Evolutionary conservation across 345 rosid species (phyloP), one percentile per base, ranked within the genome.

Genomic region (Raphanus sativus): DNA sequence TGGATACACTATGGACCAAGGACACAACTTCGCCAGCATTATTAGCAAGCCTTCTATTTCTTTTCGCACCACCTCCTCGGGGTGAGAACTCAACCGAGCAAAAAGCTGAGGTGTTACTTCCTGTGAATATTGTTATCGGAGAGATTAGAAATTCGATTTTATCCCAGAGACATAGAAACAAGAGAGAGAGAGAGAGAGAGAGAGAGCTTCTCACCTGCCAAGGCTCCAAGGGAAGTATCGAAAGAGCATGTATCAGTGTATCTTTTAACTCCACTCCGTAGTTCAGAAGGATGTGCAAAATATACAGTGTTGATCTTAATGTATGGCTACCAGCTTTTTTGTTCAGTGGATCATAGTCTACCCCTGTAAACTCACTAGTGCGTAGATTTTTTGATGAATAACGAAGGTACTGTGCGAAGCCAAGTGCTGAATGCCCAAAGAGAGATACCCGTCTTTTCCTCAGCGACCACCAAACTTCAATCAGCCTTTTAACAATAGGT

Each of bases 11-110:
- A 93, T 84, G 69, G 95, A 91, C 90, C 92, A 91, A 58, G 98
- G 98, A 67, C 90, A 93, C 74, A 70, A 86, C 81, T 89, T 91
- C 62, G 97, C 95, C 82, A 93, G 77, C 92, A 85, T 83, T 81
- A 91, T 83, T 80, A 93, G 73, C 70, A 93, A 82, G 83, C 91
- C 87, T 81, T 89, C 93, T 71, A 93, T 72, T 82, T 91, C 93
- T 82, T 87, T 93, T 45, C 97, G 88, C 16, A 93, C 91, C 13
- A 85, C 88, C 79, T 87, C 89, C 81, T 87, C 90, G 5, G 97
- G 98, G 75, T 93, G 98, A 74, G 95, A 91, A 81, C 95, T 91
- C 81, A 93, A 76, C 52, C 92, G 93, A 78, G 97, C 93, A 88
- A 91, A 91, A 77, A 93, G 83, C 52, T 93, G 98, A 55, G 98